phyloP scores from a whole-genome alignment of 805 yeast species.

The Candida adriatica region DNA sequence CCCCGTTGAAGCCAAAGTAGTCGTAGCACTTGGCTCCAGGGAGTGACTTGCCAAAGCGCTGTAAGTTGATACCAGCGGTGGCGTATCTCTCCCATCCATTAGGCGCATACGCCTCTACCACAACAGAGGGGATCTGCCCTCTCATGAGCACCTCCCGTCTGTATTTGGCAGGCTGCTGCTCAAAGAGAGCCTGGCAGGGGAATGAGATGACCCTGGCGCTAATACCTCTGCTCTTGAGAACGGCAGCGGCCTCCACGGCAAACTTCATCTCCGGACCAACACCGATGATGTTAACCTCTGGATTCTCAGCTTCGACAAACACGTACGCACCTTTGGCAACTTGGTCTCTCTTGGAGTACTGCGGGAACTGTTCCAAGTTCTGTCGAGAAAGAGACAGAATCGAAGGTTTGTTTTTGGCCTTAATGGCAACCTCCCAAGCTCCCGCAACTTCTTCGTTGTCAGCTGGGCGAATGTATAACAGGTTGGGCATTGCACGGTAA shows the following conservation, averaged over 20 bases:
- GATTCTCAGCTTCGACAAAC: constrained; percentile 47
- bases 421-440: constrained; percentile 63
- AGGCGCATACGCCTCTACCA: constrained; percentile 89
- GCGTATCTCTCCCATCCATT: constrained; percentile 92
- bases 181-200: constrained; percentile 89
- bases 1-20: constrained; percentile 82
- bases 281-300: constrained; percentile 72
- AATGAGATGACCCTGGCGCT: constrained; percentile 80
- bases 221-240: constrained; percentile 54
- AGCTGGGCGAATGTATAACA: constrained; percentile 86
- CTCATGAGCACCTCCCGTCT: constrained; percentile 83
- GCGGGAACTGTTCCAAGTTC: constrained; percentile 86
- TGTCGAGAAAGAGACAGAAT: constrained; percentile 77
- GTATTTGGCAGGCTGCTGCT: constrained; percentile 73
- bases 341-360: constrained; percentile 74
- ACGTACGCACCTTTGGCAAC: constrained; percentile 94
- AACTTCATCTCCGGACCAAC: constrained; percentile 90
- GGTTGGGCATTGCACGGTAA: constrained; percentile 76
- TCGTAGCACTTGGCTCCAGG: constrained; percentile 76
- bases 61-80: constrained; percentile 91
- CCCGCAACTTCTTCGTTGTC: constrained; percentile 86
- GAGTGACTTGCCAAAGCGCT: constrained; percentile 95
- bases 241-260: constrained; percentile 75
- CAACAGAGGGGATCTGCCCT: constrained; percentile 75
- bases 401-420: constrained; percentile 58